Conservation (phyloP, 2,329 filamentous ascomycete species). For the Fusarium vanettenii region DNA sequence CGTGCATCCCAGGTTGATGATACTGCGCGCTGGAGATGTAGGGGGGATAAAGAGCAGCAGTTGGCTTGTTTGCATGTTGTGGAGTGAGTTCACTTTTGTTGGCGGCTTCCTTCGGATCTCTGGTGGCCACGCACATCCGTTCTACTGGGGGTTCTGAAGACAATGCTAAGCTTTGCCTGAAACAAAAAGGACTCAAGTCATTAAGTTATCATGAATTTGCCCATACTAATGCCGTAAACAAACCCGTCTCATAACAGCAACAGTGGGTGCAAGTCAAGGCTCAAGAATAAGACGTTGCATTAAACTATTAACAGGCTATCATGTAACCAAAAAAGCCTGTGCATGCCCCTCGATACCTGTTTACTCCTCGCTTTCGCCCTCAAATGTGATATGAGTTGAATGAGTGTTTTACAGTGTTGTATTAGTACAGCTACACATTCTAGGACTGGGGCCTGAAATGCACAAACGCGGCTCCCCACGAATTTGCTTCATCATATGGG, state of each 20-base stretch:
- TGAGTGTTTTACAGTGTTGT: neutral
- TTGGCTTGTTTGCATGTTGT: neutral
- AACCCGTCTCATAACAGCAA: neutral
- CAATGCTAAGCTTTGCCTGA: accelerated
- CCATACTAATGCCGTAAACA: neutral
- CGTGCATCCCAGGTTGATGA: neutral
- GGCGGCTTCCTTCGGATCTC: neutral
- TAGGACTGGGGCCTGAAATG: neutral
- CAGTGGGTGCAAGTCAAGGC: neutral
- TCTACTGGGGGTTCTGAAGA: neutral
- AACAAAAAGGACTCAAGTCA: neutral
- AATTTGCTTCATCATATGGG: neutral
- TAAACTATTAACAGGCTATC: neutral
- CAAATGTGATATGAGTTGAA: neutral
- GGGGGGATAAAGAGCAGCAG: neutral
- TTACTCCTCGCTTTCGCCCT: neutral
- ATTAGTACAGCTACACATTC: neutral
- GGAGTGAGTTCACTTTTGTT: neutral
- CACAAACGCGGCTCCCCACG: neutral
- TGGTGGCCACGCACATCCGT: neutral
- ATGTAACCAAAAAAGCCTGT: neutral
- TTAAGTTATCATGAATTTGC: neutral
- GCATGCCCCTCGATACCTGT: neutral
- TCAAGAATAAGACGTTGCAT: neutral
- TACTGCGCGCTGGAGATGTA: neutral